A percentile compares a stretch with the other conserved stretches of the same genome.
Conservation (phyloP, 345 rosid species). For the Dipteronia dyeriana region DNA sequence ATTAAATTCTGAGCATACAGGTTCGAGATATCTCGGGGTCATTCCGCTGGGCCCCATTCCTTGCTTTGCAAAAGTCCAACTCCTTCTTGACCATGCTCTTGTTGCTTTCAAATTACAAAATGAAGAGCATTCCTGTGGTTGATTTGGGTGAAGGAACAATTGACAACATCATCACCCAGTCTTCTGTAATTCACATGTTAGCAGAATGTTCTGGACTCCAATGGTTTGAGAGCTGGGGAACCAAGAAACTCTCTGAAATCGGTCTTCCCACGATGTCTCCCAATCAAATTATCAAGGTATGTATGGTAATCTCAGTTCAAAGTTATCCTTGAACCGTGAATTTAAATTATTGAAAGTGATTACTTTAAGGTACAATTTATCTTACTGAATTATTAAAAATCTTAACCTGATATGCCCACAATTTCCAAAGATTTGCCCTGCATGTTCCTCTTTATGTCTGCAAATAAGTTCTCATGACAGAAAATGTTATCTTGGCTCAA, state of each 20-base stretch:
- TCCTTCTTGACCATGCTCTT: slow-evolving; percentile 92
- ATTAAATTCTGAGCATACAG: slow-evolving; percentile 43
- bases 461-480: background rate
- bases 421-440: background rate
- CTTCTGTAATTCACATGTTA: slow-evolving; percentile 96
- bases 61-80: slow-evolving; percentile 87
- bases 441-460: background rate
- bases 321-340: background rate
- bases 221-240: slow-evolving; percentile 98
- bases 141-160: slow-evolving; percentile 79
- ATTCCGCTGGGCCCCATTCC: slow-evolving; percentile 99
- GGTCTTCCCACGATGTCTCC: slow-evolving; percentile 79
- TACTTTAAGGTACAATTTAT: background rate
- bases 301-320: background rate
- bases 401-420: background rate
- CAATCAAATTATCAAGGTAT: slow-evolving; percentile 61
- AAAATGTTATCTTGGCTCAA: background rate
- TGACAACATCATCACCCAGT: slow-evolving; percentile 82
- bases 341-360: background rate
- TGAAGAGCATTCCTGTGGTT: slow-evolving; percentile 95
- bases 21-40: slow-evolving; percentile 96
- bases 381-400: background rate
- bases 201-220: slow-evolving; percentile 91
- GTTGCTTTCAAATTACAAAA: slow-evolving; percentile 93
- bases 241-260: slow-evolving; percentile 75